These are phyloP conservation scores for Elongisporangium prolatum DNA, from an alignment of 352 stramenopile genomes.

Conservation along the genomic window DNA sequence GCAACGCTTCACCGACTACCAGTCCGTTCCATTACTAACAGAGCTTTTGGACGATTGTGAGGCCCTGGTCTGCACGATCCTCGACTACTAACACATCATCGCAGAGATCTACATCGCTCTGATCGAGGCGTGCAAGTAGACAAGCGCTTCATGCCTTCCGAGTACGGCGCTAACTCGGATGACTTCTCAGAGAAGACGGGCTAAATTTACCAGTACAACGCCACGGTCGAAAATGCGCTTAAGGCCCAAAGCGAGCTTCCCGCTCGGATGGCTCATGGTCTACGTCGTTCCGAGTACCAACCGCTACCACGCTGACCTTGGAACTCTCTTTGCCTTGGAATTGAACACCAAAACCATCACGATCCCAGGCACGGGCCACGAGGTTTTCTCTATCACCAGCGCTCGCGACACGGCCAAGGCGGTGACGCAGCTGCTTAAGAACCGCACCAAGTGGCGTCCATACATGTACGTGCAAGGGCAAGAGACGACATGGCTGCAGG, in stretches of 20 bases:
- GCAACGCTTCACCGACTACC: slow-evolving; percentile 21
- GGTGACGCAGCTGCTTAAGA: slow-evolving; percentile 16
- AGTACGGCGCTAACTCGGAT: slow-evolving; percentile 29
- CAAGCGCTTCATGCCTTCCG: slow-evolving; percentile 41
- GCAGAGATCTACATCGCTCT: slow-evolving; percentile 16
- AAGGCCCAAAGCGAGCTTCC: slow-evolving; percentile 21
- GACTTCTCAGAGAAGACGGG: slow-evolving; percentile 11
- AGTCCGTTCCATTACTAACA: slow-evolving; percentile 13
- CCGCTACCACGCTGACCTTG: slow-evolving; percentile 19
- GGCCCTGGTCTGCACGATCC: slow-evolving; percentile 21
- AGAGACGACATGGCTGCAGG: slow-evolving; percentile 26
- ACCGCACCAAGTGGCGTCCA: slow-evolving; percentile 18
- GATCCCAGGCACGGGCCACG: slow-evolving; percentile 26
- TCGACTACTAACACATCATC: slow-evolving; percentile 7
- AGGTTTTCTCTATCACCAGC: slow-evolving; percentile 19
- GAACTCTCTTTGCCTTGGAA: slow-evolving; percentile 16
- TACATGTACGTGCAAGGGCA: slow-evolving; percentile 27
- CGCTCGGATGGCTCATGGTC: slow-evolving; percentile 23
- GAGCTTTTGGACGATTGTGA: slow-evolving; percentile 23
- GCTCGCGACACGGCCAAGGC: slow-evolving; percentile 19
- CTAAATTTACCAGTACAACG: slow-evolving; percentile 8
- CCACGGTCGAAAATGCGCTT: slow-evolving; percentile 14
- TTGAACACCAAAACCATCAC: slow-evolving; percentile 20
- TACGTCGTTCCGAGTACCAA: slow-evolving; percentile 24
- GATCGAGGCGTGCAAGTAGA: slow-evolving; percentile 27